Percentiles rank a stretch among this genome's conserved stretches.
Evolutionary conservation across 2,329 filamentous ascomycete genomes (phyloP).

Genomic region (Rachicladosporium sp.): DNA sequence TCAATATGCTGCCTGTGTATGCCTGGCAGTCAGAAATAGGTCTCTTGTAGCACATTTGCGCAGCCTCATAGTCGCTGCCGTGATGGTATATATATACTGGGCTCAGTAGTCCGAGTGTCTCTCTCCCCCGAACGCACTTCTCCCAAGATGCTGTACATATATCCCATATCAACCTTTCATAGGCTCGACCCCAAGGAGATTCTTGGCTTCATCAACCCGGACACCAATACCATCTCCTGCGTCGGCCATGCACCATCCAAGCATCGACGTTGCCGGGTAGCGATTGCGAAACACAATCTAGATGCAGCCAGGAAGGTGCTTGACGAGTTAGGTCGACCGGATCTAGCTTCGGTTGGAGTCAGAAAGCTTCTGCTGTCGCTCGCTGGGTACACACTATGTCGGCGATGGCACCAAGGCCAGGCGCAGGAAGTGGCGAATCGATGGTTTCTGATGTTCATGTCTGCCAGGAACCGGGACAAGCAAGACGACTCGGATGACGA

Average conservation of each 20-base stretch:
- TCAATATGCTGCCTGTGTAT: no score
- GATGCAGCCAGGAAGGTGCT: neutral
- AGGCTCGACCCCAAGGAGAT: constrained; percentile 1
- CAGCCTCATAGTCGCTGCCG: no score
- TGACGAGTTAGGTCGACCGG: neutral
- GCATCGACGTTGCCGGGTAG: neutral
- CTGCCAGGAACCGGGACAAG: neutral
- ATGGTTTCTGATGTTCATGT: constrained; percentile 1
- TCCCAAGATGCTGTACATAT: neutral
- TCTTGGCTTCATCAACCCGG: neutral
- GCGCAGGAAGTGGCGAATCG: neutral
- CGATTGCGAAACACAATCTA: neutral
- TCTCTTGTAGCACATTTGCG: no score
- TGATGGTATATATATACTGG: no score
- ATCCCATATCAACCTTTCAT: neutral
- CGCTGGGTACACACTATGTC: constrained; percentile 1
- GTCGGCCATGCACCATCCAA: constrained; percentile 1
- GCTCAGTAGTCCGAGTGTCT: no score
- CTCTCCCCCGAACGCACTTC: no score
- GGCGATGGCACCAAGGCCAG: neutral
- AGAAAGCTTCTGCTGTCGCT: neutral
- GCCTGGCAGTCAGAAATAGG: no score
- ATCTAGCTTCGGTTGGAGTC: neutral
- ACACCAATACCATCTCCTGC: constrained; percentile 1
- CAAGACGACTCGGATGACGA: neutral